These are phyloP conservation scores for Amphibolis antarctica DNA, from an alignment of 106 monocot species.

Conservation along the genomic window DNA sequence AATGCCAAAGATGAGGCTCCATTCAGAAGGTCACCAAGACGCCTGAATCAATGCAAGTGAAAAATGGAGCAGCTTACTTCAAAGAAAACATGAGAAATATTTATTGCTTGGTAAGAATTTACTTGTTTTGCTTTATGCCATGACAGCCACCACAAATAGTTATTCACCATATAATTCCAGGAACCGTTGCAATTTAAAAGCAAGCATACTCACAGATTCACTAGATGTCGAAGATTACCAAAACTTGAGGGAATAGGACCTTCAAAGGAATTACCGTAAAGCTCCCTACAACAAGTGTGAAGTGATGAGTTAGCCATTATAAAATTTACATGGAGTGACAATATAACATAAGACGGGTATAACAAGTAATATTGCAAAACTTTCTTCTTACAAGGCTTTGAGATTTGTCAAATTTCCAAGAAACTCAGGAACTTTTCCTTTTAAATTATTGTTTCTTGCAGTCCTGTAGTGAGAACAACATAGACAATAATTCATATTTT, in stretches of 20 bases:
- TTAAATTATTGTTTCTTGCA: slow-evolving; percentile 15
- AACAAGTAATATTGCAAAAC: too few relatives aligned
- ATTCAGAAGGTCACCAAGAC: neutral
- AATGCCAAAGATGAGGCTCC: slow-evolving; percentile 1
- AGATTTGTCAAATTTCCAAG: slow-evolving; percentile 14
- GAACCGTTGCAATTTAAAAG: neutral
- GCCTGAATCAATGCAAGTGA: neutral
- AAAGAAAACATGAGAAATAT: too few relatives aligned
- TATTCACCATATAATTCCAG: too few relatives aligned
- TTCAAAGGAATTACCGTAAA: slow-evolving; percentile 16
- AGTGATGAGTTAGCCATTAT: too few relatives aligned
- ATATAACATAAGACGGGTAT: too few relatives aligned
- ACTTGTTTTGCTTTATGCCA: too few relatives aligned
- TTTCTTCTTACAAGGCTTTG: slow-evolving; percentile 1
- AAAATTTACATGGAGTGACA: too few relatives aligned
- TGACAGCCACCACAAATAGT: too few relatives aligned
- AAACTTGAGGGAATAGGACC: slow-evolving; percentile 15
- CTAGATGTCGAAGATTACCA: slow-evolving; percentile 3
- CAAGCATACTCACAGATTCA: slow-evolving; percentile 6
- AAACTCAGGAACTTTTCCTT: slow-evolving; percentile 16
- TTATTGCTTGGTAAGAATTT: too few relatives aligned
- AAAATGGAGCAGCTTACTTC: neutral
- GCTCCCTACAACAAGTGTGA: slow-evolving; percentile 13
- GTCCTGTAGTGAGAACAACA: slow-evolving; percentile 1
- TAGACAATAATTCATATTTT: neutral